Conservation (phyloP, 768 basidiomycete species). For the Suillus subalutaceus region DNA sequence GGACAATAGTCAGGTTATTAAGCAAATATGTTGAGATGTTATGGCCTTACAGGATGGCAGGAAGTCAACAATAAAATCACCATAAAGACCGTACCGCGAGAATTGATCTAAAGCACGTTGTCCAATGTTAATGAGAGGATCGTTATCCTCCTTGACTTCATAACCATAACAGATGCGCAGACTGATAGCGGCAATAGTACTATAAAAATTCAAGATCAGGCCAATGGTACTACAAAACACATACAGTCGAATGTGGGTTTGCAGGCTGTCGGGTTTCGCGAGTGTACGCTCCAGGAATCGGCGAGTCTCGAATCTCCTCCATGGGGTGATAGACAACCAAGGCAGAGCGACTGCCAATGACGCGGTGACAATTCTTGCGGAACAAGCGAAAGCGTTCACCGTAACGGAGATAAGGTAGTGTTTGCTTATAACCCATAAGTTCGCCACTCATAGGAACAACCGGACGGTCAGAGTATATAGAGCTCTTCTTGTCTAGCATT, state of each 20-base stretch:
- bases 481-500: constrained; percentile 54
- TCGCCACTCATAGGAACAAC: constrained; percentile 12
- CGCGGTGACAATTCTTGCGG: constrained; percentile 17
- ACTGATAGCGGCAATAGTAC: constrained; percentile 28
- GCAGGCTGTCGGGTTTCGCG: constrained; percentile 18
- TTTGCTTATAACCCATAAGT: constrained; percentile 20
- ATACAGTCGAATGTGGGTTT: constrained; percentile 24
- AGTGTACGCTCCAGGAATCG: constrained; percentile 22
- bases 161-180: constrained; percentile 46
- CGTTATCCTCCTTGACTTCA: constrained; percentile 35
- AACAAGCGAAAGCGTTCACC: constrained; percentile 15
- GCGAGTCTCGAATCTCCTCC: constrained; percentile 21
- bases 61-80: constrained; percentile 25
- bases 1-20: constrained; percentile 6
- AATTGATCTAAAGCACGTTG: constrained; percentile 25
- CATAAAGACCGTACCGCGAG: constrained; percentile 8
- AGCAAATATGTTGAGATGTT: too few relatives aligned
- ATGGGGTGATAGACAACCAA: constrained; percentile 18
- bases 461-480: constrained; percentile 46
- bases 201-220: not conserved
- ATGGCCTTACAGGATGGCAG: constrained; percentile 22
- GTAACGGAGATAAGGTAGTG: constrained; percentile 13
- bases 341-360: constrained; percentile 19
- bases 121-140: constrained; percentile 38
- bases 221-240: not conserved